Evolutionary conservation across 2,329 filamentous ascomycete species (phyloP).

Genomic region (Pseudogymnoascus sp.): DNA sequence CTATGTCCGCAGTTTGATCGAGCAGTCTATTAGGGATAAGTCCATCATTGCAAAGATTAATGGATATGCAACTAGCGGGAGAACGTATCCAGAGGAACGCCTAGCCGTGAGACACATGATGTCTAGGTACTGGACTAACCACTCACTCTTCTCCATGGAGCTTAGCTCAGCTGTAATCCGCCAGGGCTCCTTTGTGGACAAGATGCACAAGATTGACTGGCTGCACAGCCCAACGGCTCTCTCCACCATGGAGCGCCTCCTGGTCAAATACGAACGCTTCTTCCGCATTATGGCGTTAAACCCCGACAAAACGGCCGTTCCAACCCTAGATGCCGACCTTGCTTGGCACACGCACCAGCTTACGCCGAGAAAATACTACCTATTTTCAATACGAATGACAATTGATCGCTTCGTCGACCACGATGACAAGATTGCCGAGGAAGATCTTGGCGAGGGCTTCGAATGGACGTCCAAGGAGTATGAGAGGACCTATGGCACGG

Average conservation of each 20-base stretch:
- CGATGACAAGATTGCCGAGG: conserved; percentile 73
- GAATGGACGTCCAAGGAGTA: conserved; percentile 66
- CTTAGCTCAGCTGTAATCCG: conserved; percentile 57
- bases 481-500: conserved; percentile 52
- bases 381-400: conserved; percentile 41
- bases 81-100: conserved; percentile 23
- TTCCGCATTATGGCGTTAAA: conserved; percentile 48
- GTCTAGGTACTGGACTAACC: conserved; percentile 62
- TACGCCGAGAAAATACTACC: conserved; percentile 53
- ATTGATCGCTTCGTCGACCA: conserved; percentile 61
- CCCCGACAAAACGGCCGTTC: conserved; percentile 47
- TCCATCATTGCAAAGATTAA: too few relatives aligned
- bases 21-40: too few relatives aligned
- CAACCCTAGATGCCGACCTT: conserved; percentile 66
- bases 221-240: conserved; percentile 59
- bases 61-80: too few relatives aligned
- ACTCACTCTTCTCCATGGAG: conserved; percentile 55
- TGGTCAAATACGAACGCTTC: conserved; percentile 59
- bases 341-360: conserved; percentile 79
- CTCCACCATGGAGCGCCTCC: conserved; percentile 55
- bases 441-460: conserved; percentile 54
- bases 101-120: conserved; percentile 57
- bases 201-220: conserved; percentile 74
- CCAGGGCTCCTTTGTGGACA: conserved; percentile 59
- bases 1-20: too few relatives aligned